Evolutionary conservation across 805 yeast species (phyloP), one percentile per base, ranked within the genome.

Genomic region (Ogataea angusta): DNA sequence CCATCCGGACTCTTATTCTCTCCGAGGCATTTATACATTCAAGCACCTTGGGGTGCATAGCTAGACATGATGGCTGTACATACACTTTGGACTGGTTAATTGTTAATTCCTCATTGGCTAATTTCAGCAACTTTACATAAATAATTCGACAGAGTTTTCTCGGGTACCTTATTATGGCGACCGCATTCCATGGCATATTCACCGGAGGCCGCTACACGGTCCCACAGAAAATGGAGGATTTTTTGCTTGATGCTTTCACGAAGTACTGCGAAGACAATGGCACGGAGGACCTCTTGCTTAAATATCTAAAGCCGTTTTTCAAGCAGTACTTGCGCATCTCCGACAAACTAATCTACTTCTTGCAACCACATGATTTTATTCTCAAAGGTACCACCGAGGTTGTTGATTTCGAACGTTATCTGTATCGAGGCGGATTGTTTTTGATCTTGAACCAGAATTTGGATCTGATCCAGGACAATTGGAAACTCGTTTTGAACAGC

Each of bases 341-440:
- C 61, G 19, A 43, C 21, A 29, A 55, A 51, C n/a, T 63, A 59
- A 34, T 55, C 38, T 10, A 45, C 46, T 39, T 60, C 62, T 30
- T 69, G 10, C 47, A 57, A 3, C 34, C 40, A 1, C 51, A 52
- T 0, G 62, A 66, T 9, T 45, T 72, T 17, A 47, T 60, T 1
- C 47, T 73, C 9, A 70, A 64, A 13, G 73, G 68, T 0, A 68
- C 75, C 0, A 36, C 42, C 1, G 51, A 66, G 25, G 54, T 75
- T 3, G 64, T 76, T 10, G 80, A 74, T 49, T 72, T 75, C 45
- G 78, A 73, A 32, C 67, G 65, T 41, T 56, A 72, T 28, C 39
- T 75, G 24, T 54, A 58, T 28, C 56, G 54, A 34, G 72, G 75
- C 2, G 70, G 65, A 30, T 65, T 72, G 21, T 48, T 74, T 34